phyloP scores from a whole-genome alignment of 2,329 filamentous ascomycete genomes.

The Apiospora hydei region DNA sequence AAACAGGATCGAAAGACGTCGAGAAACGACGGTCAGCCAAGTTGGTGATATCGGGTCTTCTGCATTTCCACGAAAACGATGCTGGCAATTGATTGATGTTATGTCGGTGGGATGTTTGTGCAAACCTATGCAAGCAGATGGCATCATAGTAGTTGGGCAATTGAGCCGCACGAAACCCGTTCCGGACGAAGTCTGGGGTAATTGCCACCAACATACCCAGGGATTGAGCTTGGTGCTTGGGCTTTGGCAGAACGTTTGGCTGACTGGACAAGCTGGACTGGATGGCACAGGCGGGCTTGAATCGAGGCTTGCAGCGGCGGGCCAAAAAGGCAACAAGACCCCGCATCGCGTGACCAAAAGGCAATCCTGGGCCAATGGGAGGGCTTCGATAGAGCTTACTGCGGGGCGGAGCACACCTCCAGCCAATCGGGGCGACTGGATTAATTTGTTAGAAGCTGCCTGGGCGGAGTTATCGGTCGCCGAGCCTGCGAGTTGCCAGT shows the following conservation, averaged over 20 bases:
- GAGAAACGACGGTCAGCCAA: neutral
- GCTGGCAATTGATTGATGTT: neutral
- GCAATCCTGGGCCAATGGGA: neutral
- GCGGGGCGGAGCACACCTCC: neutral
- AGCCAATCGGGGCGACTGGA: slow-evolving; percentile 16
- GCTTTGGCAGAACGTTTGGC: neutral
- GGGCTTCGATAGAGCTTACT: neutral
- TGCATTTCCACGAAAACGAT: neutral
- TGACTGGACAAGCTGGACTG: neutral
- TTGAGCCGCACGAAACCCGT: slow-evolving; percentile 7
- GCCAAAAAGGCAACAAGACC: neutral
- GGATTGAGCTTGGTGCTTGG: slow-evolving; percentile 1
- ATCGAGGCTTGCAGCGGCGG: neutral
- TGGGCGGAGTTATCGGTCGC: slow-evolving; percentile 1
- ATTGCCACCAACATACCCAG: neutral
- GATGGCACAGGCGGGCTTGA: neutral
- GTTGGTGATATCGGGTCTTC: neutral
- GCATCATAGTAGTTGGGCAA: neutral
- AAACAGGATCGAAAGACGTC: neutral
- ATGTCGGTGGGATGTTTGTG: too few relatives aligned
- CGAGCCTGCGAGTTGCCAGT: neutral
- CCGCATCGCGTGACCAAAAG: slow-evolving; percentile 24
- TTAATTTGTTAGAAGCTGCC: neutral
- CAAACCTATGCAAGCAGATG: too few relatives aligned
- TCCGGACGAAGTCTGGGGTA: slow-evolving; percentile 8